Percentiles rank a stretch among this genome's conserved stretches.
These are phyloP conservation scores for Xylaria sp. DNA, from an alignment of 2,329 filamentous ascomycete species.

Conservation along the genomic window DNA sequence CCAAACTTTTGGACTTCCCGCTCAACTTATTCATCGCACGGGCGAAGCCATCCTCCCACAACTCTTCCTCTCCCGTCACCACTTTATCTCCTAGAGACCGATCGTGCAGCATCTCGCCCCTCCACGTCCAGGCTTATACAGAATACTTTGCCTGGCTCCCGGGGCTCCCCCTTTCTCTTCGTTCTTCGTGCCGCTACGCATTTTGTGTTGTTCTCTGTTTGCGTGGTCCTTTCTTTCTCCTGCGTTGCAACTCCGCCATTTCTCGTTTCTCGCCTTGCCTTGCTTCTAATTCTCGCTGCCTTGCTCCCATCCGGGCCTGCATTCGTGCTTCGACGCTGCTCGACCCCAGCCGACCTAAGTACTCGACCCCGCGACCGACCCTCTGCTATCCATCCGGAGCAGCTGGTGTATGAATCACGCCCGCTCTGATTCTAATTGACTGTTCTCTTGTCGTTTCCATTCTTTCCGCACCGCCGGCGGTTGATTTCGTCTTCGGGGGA, in stretches of 20 bases:
- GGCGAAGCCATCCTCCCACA: slow-evolving; percentile 9
- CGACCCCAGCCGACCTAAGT: slow-evolving; percentile 1
- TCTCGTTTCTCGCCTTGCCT: slow-evolving; percentile 12
- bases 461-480: slow-evolving; percentile 30
- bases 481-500: slow-evolving; percentile 28
- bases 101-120: not conserved
- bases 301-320: slow-evolving; percentile 15
- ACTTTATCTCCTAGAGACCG: slow-evolving; percentile 19
- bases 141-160: slow-evolving; percentile 7
- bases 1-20: slow-evolving; percentile 20
- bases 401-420: slow-evolving; percentile 12
- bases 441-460: slow-evolving; percentile 16
- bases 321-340: slow-evolving; percentile 10
- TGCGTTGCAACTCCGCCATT: slow-evolving; percentile 9
- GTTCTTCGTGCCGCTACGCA: slow-evolving; percentile 3
- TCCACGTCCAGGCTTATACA: slow-evolving; percentile 7
- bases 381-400: slow-evolving; percentile 12
- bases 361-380: slow-evolving; percentile 9
- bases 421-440: slow-evolving; percentile 28
- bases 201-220: slow-evolving; percentile 15
- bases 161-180: slow-evolving; percentile 13
- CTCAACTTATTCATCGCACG: slow-evolving; percentile 13
- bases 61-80: slow-evolving; percentile 7
- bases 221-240: slow-evolving; percentile 1
- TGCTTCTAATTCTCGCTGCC: slow-evolving; percentile 10